Evolutionary conservation across 805 yeast species (phyloP).

Genomic region (Candida schatavii): DNA sequence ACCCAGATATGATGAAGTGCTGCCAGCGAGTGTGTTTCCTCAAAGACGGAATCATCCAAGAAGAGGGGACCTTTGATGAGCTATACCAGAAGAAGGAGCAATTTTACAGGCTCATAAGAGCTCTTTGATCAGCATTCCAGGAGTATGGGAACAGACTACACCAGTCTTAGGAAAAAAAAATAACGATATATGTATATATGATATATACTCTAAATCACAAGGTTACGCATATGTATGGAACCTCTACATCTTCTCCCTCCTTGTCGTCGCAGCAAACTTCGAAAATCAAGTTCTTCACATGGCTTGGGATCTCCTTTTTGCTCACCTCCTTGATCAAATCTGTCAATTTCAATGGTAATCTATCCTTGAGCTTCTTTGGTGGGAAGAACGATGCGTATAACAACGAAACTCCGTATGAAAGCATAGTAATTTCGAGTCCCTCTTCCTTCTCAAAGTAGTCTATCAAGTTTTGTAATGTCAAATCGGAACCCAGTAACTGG

Average conservation of each 20-base stretch:
- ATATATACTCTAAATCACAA: conserved; percentile 14
- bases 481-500: conserved; percentile 64
- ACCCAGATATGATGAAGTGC: conserved; percentile 57
- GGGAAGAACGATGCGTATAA: conserved; percentile 94
- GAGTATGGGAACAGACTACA: too few relatives aligned
- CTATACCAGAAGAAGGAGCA: conserved; percentile 25
- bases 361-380: conserved; percentile 80
- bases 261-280: conserved; percentile 92
- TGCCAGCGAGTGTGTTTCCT: conserved; percentile 52
- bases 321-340: conserved; percentile 80
- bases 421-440: conserved; percentile 85
- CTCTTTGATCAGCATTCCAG: too few relatives aligned
- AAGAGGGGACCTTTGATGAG: conserved; percentile 38
- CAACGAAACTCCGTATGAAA: conserved; percentile 85
- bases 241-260: conserved; percentile 93
- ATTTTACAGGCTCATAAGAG: conserved; percentile 14
- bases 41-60: conserved; percentile 46
- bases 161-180: too few relatives aligned
- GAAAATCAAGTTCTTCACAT: conserved; percentile 73
- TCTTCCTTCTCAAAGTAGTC: conserved; percentile 76
- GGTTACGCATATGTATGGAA: conserved; percentile 75
- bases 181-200: neutral
- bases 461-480: conserved; percentile 70
- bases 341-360: conserved; percentile 64
- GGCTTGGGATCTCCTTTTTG: conserved; percentile 73